Evolutionary conservation across 768 basidiomycete genomes (phyloP), one percentile per base, ranked within the genome.

Genomic region (Clathrus columnatus): DNA sequence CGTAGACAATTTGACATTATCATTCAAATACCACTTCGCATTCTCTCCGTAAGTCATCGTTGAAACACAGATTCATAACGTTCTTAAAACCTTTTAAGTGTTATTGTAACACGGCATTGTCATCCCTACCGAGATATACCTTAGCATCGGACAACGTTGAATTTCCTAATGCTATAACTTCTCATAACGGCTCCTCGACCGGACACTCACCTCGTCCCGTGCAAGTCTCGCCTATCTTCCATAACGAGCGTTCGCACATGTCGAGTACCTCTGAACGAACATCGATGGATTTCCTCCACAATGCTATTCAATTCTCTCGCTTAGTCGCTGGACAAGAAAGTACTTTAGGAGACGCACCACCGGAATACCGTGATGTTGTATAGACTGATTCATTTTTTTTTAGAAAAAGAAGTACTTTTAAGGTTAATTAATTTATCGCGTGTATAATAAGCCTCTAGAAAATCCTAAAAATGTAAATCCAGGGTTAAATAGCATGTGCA

Each of bases 1-100:
- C 77, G 81, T 60, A 95, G 90, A 70, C 67, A 89, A 63, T 91
- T 86, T 67, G 93, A 93, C 66, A 89, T 94, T 61, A 81, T 87
- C 26, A 80, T 94, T 57, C 85, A 91, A 65, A 83, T 83, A 0
- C 91, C 92, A 0, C 77, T 96, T 32, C 84, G 89, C 54, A 82
- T 97, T 48, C 80, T 96, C 51, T 93, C 93, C 17, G 89, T 91
- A 59, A 72, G 86, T 73, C n/a, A 45, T 6, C 16, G 28, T 36
- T 5, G 32, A 29, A 26, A 21, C 20, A 4, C 29, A 23, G 55
- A 4, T 17, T 23, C 20, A 23, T 54, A 45, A 29, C 48, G 20
- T 23, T 45, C 20, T 20, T 32, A 48, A 8, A 16, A 2, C 21
- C 20, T 28, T 24, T 28, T 6, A 23, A 89, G 86, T 91, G 88